phyloP scores from a whole-genome alignment of 192 early-diverging fungal genomes.

The Umbelopsis sp. region DNA sequence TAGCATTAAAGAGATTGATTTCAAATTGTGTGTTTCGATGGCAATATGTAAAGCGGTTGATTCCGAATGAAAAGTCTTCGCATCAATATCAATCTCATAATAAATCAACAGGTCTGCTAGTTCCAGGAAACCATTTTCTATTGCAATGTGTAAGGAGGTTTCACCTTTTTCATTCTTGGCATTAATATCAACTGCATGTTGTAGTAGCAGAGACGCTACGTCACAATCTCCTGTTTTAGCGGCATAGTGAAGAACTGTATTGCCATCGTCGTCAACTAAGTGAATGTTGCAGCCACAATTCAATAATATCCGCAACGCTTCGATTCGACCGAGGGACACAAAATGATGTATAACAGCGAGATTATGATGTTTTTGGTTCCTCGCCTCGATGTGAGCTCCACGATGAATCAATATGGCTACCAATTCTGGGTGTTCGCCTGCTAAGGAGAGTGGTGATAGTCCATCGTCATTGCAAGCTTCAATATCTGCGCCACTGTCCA shows the following conservation, averaged over 20 bases:
- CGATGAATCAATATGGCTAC: not conserved
- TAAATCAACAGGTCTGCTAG: too few species aligned
- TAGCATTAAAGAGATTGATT: too few species aligned
- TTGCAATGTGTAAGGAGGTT: too few species aligned
- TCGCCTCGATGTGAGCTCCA: not conserved
- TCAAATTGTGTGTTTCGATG: too few species aligned
- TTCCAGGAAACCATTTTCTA: too few species aligned
- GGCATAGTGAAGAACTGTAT: not conserved
- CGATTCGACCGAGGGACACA: not conserved
- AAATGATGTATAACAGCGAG: not conserved
- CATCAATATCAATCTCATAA: too few species aligned
- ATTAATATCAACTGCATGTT: not conserved
- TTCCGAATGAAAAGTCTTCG: too few species aligned
- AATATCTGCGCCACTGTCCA: too few species aligned
- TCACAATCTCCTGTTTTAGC: not conserved
- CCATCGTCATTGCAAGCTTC: too few species aligned
- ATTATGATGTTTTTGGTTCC: not conserved
- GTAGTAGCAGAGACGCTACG: not conserved
- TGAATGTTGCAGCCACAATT: not conserved
- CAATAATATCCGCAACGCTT: not conserved
- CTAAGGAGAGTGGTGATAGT: too few species aligned
- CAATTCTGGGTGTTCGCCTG: not conserved
- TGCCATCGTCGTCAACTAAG: not conserved
- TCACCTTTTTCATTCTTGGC: not conserved
- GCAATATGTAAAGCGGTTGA: too few species aligned